Evolutionary conservation across 225 moss, liverwort and hornwort species (phyloP).

Genomic region (Bryoerythrophyllum caledonicum): DNA sequence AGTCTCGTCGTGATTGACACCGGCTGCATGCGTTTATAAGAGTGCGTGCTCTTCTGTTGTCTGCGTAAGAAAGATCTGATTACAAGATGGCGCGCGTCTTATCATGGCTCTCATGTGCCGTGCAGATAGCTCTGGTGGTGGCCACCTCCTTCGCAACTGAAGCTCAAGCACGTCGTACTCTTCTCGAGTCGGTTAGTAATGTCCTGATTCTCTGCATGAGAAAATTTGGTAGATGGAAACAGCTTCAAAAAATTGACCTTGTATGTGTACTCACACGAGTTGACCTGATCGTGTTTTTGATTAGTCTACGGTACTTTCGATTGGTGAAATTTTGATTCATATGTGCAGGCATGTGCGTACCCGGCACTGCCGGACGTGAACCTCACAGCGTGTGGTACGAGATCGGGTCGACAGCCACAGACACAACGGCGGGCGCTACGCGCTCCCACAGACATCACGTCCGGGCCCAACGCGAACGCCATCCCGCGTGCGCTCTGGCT

Average conservation of each 20-base stretch:
- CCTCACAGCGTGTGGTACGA: slow-evolving; percentile 46
- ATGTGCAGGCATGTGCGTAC: slow-evolving; percentile 30
- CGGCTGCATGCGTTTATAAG: neutral
- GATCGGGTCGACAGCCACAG: slow-evolving; percentile 38
- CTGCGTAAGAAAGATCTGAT: neutral
- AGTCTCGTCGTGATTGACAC: neutral
- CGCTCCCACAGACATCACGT: slow-evolving; percentile 30
- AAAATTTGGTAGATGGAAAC: too few relatives aligned
- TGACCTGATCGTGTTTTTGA: too few relatives aligned
- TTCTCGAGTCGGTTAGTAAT: slow-evolving; percentile 34
- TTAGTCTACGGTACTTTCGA: too few relatives aligned
- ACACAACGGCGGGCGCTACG: slow-evolving; percentile 25
- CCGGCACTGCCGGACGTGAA: slow-evolving; percentile 24
- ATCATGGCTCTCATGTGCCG: slow-evolving; percentile 24
- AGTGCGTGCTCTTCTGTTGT: neutral
- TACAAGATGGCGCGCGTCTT: neutral
- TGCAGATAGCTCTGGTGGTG: slow-evolving; percentile 24
- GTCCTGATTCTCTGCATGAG: too few relatives aligned
- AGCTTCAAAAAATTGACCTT: too few relatives aligned
- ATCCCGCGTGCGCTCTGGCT: slow-evolving; percentile 35
- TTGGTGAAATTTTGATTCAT: too few relatives aligned
- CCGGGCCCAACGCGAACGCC: neutral
- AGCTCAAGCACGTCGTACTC: slow-evolving; percentile 25
- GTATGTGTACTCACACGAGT: too few relatives aligned
- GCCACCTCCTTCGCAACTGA: slow-evolving; percentile 2